Evolutionary conservation across 2,329 filamentous ascomycete species (phyloP), one percentile per base, ranked within the genome.

Genomic region (Aspergillus texensis): DNA sequence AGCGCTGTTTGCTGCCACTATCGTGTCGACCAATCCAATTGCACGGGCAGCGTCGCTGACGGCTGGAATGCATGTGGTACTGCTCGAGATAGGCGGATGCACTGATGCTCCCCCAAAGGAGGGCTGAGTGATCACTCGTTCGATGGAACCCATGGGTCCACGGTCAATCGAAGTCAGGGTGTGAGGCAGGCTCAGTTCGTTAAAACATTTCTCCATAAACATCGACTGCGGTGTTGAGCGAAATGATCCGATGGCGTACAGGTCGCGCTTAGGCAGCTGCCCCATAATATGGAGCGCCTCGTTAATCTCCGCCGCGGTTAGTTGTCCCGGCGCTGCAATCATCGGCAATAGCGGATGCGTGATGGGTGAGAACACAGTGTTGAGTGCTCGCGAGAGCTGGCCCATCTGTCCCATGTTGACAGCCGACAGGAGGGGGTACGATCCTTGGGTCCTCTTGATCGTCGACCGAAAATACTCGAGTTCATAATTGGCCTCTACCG

Each of bases 331-430:
- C 0, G 92, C 92, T 28, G 92, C 92, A 62, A 95, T 92, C 72
- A 93, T 89, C 10, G 93, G 92, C 4, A 96, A 83, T 11, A 95
- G 82, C 1, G 92, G 92, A 72, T 96, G 92, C 0, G 93, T 96
- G 73, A 96, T 94, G 30, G 92, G 92, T 0, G 92, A 94, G 75
- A 96, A 94, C 65, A 94, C 90, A 61, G 90, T 92, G 78, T 96
- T 96, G 62, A 95, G 82, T 0, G 91, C 91, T 70, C 93, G 86
- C 1, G 92, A 95, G 57, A 96, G 86, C 73, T 96, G 92, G 12
- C 93, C 93, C n/a, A 88, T 87, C 70, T 92, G 89, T 30, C 91
- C 91, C 91, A 95, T 95, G 76, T 95, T 95, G 68, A 96, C 87
- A 8, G 91, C 92, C 2, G 92, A 95, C 39, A 96, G 83, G 0